Evolutionary conservation across 2,329 filamentous ascomycete genomes (phyloP), one percentile per base, ranked within the genome.

Genomic region (Sporothrix phasma): DNA sequence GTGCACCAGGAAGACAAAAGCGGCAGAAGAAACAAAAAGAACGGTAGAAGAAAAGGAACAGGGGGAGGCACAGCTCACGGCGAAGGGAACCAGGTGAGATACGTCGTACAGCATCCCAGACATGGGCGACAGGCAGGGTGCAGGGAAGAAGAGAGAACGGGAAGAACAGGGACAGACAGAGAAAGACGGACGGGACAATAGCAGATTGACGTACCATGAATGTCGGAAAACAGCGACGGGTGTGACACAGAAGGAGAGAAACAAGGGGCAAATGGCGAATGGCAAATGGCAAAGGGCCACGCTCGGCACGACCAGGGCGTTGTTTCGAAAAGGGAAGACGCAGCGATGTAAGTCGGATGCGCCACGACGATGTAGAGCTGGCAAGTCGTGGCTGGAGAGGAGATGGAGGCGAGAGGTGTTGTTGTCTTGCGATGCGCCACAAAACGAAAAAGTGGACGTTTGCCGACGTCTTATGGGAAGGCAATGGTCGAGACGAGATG

Each of bases 151-250:
- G 19, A 37, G 29, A 13, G 29, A 61, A 51, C 29, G 60, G 46
- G 34, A 49, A 61, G 19, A n/a, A n/a, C n/a, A n/a, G 34, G 34
- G 15, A 61, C 26, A 31, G 31, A 43, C 41, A 51, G 43, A 43
- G 15, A 47, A 24, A 10, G 7, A 10, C 45, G 46, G 46, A 41
- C 29, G 31, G 46, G 31, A 61, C 22, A n/a, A 34, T 31, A 29
- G 13, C 26, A 62, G 46, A 39, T 51, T 62, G 46, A 31, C 34
- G 24, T 53, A 62, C 45, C 46, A 53, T 53, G 31, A 62, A 62
- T 43, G 45, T 43, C 45, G 60, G 60, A 53, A 41, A 46, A 41
- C 60, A 62, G 46, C 60, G 46, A 43, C 24, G 46, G 60, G 19
- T 51, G 60, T 53, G 60, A 51, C 58, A 19, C n/a, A 47, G 26